Conservation (phyloP, 2,329 filamentous ascomycete genomes). For the Colletotrichum graminicola region DNA sequence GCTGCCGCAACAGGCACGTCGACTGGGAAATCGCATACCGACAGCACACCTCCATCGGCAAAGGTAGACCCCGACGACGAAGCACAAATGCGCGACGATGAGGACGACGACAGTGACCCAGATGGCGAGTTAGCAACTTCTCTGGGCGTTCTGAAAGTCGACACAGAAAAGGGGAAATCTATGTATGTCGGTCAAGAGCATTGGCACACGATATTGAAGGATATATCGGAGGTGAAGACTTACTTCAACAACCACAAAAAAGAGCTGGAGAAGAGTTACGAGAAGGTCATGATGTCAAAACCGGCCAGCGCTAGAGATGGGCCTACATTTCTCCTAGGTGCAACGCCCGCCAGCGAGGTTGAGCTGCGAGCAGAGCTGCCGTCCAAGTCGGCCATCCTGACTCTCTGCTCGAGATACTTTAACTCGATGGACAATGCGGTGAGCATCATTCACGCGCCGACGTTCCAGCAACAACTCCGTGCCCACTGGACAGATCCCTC, state of each 20-base stretch:
- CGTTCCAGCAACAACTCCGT: slow-evolving; percentile 80
- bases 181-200: slow-evolving; percentile 87
- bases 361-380: slow-evolving; percentile 87
- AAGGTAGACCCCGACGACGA: slow-evolving; percentile 70
- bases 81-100: slow-evolving; percentile 58
- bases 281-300: slow-evolving; percentile 79
- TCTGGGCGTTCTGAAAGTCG: slow-evolving; percentile 85
- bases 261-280: slow-evolving; percentile 85
- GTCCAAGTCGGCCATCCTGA: slow-evolving; percentile 83
- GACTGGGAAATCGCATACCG: slow-evolving; percentile 51
- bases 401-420: slow-evolving; percentile 90
- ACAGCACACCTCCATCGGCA: slow-evolving; percentile 57
- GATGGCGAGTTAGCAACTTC: slow-evolving; percentile 78
- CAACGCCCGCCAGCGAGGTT: slow-evolving; percentile 75
- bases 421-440: slow-evolving; percentile 81
- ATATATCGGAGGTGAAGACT: slow-evolving; percentile 93
- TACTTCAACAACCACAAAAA: slow-evolving; percentile 91
- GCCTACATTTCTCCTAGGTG: slow-evolving; percentile 83
- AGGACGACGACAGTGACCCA: slow-evolving; percentile 75
- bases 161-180: slow-evolving; percentile 80
- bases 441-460: slow-evolving; percentile 84
- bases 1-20: slow-evolving; percentile 45
- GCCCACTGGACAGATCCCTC: slow-evolving; percentile 78
- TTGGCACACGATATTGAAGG: slow-evolving; percentile 83
- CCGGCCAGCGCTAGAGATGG: slow-evolving; percentile 71